Base-by-base conservation (phyloP, 108 stramenopile genomes). In the Fistulifera solaris region DNA sequence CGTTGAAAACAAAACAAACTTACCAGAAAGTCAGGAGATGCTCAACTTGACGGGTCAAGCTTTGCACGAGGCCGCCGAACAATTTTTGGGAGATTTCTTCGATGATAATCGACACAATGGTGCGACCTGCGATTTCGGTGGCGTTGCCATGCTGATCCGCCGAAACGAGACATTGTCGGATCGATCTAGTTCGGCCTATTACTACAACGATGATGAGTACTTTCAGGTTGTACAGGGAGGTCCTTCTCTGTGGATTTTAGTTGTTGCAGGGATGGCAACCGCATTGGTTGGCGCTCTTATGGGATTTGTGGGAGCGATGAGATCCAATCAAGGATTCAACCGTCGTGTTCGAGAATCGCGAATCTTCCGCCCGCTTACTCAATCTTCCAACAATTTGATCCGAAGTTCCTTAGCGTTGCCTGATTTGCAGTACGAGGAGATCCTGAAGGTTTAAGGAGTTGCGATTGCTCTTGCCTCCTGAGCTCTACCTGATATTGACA, bases 111-210 rank as follows among this genome's bases (percentile, higher is more conserved):
- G 67, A 27, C 38, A 48, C 1, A 19, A 60, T 40, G 89, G 89
- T 42, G 81, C 72, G 11, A 90, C 89, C 8, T 90, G 89, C 60
- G 89, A 90, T 70, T 90, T 90, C 56, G 85, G 85, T n/a, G 89
- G 89, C n/a, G 62, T 77, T 54, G 83, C 78, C 15, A 56, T 61
- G 45, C 59, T 90, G 40, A 51, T 71, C 16, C 80, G 77, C 52
- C 60, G 80, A 64, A 66, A 77, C 40, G 49, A 55, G 1, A 71
- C 63, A 22, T 46, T 73, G 14, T 60, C 62, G 5, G 77, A 78
- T 57, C 31, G 31, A 6, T 35, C 31, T 8, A 72, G 74, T 40
- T 69, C 80, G 48, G 43, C 50, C 17, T 53, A 66, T 12, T 69
- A 65, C 7, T 76, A 66, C 61, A 70, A 76, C 52, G 75, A 71